Evolutionary conservation across 225 moss, liverwort and hornwort species (phyloP).

Genomic region (Neckera pumila): DNA sequence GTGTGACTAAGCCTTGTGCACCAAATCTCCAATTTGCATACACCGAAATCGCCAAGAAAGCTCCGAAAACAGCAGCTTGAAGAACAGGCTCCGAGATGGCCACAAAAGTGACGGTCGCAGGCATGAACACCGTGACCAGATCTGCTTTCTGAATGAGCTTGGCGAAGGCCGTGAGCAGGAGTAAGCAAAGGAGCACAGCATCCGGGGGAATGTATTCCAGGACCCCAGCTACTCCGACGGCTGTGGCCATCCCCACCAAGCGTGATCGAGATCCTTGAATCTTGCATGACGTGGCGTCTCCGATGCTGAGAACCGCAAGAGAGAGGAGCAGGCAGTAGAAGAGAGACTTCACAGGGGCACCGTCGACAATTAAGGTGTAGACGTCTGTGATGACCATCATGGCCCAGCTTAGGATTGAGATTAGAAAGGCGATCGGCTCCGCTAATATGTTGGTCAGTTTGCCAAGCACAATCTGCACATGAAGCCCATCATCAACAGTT

Average conservation of each 20-base stretch:
- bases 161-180: slow-evolving; percentile 17
- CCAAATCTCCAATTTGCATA: slow-evolving; percentile 23
- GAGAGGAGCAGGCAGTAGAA: slow-evolving; percentile 14
- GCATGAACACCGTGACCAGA: slow-evolving; percentile 22
- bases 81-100: slow-evolving; percentile 25
- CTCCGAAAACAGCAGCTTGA: slow-evolving; percentile 4
- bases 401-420: slow-evolving; percentile 14
- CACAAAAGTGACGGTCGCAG: slow-evolving; percentile 23
- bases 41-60: slow-evolving; percentile 16
- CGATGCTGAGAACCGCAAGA: slow-evolving; percentile 34
- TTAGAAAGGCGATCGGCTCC: slow-evolving; percentile 24
- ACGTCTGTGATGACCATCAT: slow-evolving; percentile 13
- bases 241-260: slow-evolving; percentile 16
- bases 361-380: slow-evolving; percentile 28
- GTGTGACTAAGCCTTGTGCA: not conserved
- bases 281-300: slow-evolving; percentile 21
- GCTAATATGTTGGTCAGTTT: slow-evolving; percentile 25
- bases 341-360: slow-evolving; percentile 24
- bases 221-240: slow-evolving; percentile 14
- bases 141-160: slow-evolving; percentile 35
- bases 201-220: slow-evolving; percentile 15
- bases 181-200: slow-evolving; percentile 9
- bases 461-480: slow-evolving; percentile 27
- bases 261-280: slow-evolving; percentile 16
- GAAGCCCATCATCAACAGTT: not conserved